A percentile compares a stretch with the other conserved stretches of the same genome.
These are phyloP conservation scores for Trichoderma atroviride DNA, from an alignment of 2,329 filamentous ascomycete genomes.

Conservation along the genomic window DNA sequence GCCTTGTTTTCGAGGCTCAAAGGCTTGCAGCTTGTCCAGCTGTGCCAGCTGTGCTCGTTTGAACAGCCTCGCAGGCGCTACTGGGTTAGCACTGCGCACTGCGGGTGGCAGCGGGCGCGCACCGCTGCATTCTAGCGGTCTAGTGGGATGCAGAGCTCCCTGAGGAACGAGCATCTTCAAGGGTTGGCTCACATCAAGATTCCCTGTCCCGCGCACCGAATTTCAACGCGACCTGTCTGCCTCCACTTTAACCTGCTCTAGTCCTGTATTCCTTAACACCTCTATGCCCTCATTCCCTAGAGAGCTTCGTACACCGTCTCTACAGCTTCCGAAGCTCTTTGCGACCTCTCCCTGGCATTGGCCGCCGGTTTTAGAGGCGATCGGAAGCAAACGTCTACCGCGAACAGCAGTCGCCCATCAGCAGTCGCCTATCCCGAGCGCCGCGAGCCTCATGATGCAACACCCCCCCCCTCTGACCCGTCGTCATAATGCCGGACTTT, in stretches of 20 bases:
- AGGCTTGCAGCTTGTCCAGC: neutral
- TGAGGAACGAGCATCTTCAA: neutral
- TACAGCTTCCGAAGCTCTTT: conserved; percentile 11
- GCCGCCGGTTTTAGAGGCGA: conserved; percentile 2
- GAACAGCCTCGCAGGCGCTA: neutral
- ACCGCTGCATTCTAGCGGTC: neutral
- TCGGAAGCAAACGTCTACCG: neutral
- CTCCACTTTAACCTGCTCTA: conserved; percentile 22
- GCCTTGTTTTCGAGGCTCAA: conserved; percentile 8
- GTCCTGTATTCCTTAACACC: conserved; percentile 15
- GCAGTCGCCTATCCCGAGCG: neutral
- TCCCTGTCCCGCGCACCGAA: conserved; percentile 16
- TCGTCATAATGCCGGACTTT: conserved; percentile 57
- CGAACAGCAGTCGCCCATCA: neutral
- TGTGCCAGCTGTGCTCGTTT: neutral
- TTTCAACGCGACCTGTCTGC: conserved; percentile 22
- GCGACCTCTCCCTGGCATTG: conserved; percentile 3
- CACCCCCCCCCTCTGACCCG: conserved; percentile 31
- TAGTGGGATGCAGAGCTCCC: neutral
- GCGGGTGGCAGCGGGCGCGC: neutral
- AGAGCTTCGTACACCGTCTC: neutral
- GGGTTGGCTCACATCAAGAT: neutral
- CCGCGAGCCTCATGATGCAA: conserved; percentile 39
- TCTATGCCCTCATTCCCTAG: conserved; percentile 5
- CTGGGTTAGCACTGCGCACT: conserved; percentile 2